Conservation (phyloP, 2,329 filamentous ascomycete genomes). For the Diaporthe citrichinensis region DNA sequence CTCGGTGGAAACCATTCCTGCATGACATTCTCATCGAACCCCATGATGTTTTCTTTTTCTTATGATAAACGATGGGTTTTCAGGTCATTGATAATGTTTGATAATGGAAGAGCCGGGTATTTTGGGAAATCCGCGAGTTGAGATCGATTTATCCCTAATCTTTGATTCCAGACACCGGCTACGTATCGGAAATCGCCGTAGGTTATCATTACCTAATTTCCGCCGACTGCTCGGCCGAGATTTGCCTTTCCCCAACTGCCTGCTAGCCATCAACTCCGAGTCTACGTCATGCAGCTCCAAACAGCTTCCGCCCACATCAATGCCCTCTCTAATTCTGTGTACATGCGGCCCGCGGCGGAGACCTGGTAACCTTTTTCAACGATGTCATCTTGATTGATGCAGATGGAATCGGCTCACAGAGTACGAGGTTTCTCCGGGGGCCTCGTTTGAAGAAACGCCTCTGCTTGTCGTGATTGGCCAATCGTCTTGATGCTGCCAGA, state of each 20-base stretch:
- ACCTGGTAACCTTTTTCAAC: no score
- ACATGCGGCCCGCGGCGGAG: no score
- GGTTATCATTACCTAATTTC: background rate
- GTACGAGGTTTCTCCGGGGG: no score
- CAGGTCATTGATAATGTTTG: background rate
- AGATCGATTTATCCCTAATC: constrained; percentile 4
- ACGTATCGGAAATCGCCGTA: background rate
- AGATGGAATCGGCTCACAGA: no score
- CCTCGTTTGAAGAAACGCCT: no score
- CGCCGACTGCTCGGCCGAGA: background rate
- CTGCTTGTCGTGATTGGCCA: no score
- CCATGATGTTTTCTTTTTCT: background rate
- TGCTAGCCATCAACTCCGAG: no score
- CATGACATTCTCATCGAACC: background rate
- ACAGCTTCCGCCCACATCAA: no score
- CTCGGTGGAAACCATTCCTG: constrained; percentile 8
- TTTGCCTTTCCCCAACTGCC: background rate
- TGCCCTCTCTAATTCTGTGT: no score
- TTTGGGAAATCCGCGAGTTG: background rate
- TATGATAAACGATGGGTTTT: background rate
- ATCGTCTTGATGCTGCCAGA: no score
- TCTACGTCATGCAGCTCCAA: no score
- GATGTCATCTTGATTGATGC: no score
- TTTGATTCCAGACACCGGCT: background rate
- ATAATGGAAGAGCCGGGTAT: background rate